phyloP scores from a whole-genome alignment of 108 stramenopile genomes.

The Nitzschia sp. region DNA sequence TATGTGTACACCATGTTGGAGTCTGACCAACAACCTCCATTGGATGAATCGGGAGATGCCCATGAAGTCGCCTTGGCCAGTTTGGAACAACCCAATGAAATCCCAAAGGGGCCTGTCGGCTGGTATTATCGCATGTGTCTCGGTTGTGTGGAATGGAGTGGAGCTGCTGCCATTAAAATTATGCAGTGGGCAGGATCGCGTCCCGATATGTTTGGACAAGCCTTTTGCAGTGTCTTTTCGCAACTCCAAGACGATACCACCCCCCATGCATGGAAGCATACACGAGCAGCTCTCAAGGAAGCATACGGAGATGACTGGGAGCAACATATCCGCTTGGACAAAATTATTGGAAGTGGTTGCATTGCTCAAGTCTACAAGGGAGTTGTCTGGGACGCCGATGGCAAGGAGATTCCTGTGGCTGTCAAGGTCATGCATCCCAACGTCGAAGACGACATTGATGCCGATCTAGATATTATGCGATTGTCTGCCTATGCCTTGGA shows the following conservation, averaged over 20 bases:
- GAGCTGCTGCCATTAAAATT: constrained; percentile 58
- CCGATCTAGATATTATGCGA: constrained; percentile 65
- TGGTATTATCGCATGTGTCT: constrained; percentile 48
- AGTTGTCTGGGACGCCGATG: constrained; percentile 7
- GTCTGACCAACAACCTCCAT: background rate
- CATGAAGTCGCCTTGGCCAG: constrained; percentile 26
- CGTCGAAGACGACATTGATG: constrained; percentile 47
- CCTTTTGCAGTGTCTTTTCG: constrained; percentile 59
- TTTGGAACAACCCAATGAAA: constrained; percentile 6
- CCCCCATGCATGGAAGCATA: constrained; percentile 57
- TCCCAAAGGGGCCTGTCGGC: background rate
- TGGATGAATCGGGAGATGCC: constrained; percentile 20
- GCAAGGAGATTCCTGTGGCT: constrained; percentile 43
- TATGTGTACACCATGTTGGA: constrained; percentile 8
- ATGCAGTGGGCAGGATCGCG: constrained; percentile 74
- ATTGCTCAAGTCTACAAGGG: constrained; percentile 75
- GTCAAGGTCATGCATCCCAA: constrained; percentile 67
- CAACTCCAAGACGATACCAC: constrained; percentile 63
- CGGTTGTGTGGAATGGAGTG: constrained; percentile 45
- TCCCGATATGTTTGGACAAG: constrained; percentile 62
- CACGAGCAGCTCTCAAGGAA: constrained; percentile 41
- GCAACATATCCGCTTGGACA: constrained; percentile 28
- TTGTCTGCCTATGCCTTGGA: constrained; percentile 28
- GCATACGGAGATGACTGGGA: constrained; percentile 67
- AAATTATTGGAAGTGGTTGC: constrained; percentile 65